Evolutionary conservation across 2,329 filamentous ascomycete genomes (phyloP).

Genomic region (Didymella exigua): DNA sequence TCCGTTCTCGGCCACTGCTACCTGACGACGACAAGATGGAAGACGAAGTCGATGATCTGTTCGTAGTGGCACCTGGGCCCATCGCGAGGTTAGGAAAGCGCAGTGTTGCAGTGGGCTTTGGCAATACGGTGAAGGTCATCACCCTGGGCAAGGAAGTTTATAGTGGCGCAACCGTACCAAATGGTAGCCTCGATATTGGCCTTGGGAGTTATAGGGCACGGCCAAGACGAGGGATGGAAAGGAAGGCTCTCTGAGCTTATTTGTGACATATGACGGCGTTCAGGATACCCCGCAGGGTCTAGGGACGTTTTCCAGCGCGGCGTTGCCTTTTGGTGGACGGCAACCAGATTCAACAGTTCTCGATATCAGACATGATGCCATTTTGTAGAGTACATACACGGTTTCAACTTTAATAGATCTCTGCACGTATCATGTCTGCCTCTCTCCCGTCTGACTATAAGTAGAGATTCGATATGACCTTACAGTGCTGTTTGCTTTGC

Average conservation of each 20-base stretch:
- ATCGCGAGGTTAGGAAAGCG: slow-evolving; percentile 66
- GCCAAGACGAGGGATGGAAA: slow-evolving; percentile 6
- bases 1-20: slow-evolving; percentile 49
- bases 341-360: background rate
- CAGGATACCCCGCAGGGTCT: background rate
- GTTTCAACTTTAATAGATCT: background rate
- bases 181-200: slow-evolving; percentile 3
- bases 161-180: slow-evolving; percentile 45
- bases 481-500: background rate
- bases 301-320: slow-evolving; percentile 4
- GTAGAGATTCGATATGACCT: background rate
- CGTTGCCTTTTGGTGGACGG: slow-evolving; percentile 5
- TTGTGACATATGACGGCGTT: slow-evolving; percentile 2
- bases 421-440: background rate
- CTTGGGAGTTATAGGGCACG: slow-evolving; percentile 8
- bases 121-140: slow-evolving; percentile 74
- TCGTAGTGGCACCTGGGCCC: slow-evolving; percentile 70
- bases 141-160: slow-evolving; percentile 70
- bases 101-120: slow-evolving; percentile 72
- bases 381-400: slow-evolving; percentile 8
- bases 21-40: slow-evolving; percentile 22
- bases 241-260: slow-evolving; percentile 4
- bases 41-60: slow-evolving; percentile 54
- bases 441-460: background rate
- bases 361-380: slow-evolving; percentile 2